Base-by-base conservation (phyloP, 1,139 yeast genomes). In the Kurtzmaniella natalensis region DNA sequence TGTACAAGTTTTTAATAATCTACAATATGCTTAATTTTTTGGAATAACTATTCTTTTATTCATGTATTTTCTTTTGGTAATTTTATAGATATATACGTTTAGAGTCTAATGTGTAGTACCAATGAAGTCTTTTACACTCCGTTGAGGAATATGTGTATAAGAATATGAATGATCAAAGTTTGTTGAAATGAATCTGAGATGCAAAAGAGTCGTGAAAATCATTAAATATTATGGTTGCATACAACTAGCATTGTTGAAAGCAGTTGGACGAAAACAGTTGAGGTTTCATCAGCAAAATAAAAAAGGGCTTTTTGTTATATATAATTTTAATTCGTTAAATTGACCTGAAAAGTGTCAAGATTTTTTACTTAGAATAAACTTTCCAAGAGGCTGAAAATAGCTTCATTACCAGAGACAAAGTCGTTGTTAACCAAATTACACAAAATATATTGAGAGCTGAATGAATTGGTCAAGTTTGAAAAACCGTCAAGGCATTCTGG, bases 391-490 rank as follows among this genome's bases (percentile, higher is more conserved):
- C 51, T 44, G 50, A 78, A 78, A 44, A 78, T 72, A 38, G 71
- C 66, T 24, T 64, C 63, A 43, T 72, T 62, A 45, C 62, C 63
- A 47, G 70, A 64, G 50, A 72, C 59, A 43, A 81, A 92, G 53
- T 89, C 89, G 55, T 92, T 92, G 62, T 89, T 94, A 40, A 92
- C 97, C 53, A 92, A 76, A 59, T 88, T 89, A 50, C 94, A 82
- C 51, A 92, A 72, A 30, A 80, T 79, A 64, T 77, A 89, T 31
- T 76, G 72, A 34, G 76, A 64, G 39, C 77, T 70, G 36, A 87
- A 57, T 2, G 55, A 47, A 23, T 64, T 50, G 44, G 89, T 60
- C 36, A 86, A 68, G 6, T 53, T 42, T 10, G 55, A 45, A 42
- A 64, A 66, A 3, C 44, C 44, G 3, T 43, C 41, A 26, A 55